Evolutionary conservation across 2,329 filamentous ascomycete genomes (phyloP), one percentile per base, ranked within the genome.

Genomic region (Ophiostoma perfectum): DNA sequence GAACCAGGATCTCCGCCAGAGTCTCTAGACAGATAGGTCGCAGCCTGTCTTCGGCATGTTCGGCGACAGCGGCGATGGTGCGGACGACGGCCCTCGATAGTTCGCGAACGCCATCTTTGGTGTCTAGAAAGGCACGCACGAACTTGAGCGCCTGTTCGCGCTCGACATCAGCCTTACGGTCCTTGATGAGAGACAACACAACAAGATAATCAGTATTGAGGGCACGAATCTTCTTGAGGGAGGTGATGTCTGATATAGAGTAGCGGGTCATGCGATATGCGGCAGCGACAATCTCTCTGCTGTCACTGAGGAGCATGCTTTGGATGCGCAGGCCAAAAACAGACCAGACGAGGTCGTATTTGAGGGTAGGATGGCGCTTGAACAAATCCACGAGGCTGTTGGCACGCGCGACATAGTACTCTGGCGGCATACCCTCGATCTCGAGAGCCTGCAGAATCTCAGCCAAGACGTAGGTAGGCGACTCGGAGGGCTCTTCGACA

Each of bases 91-190:
- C 89, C 69, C 91, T 86, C 1, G 95, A 96, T 47, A 99, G 85
- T 76, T 99, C 94, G 71, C 87, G 85, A 8, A 96, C 89, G 11
- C 95, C 95, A 71, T 93, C 92, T 76, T 97, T 97, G 72, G 98
- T 92, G 76, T 99, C 95, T 2, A 99, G 81, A 75, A 99, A 99
- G 9, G 93, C 92, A 70, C 95, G 88, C 39, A 98, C 89, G 76
- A 99, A 97, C 77, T 99, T 99, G 74, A 99, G 82, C 12, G 95
- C 95, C 78, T 99, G 95, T 78, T 99, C 95, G 67, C 96, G 87
- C 80, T 99, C 95, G 18, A 99, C 91, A 73, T 94, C 93, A n/a
- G 94, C 92, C 78, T 97, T 98, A 75, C 91, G 90, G 77, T 98
- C 95, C 76, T 98, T 98, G 72, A 96, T 92, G 45, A 99, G 81